Base-by-base conservation (phyloP, 805 yeast genomes). In the Ogataea methylovora region DNA sequence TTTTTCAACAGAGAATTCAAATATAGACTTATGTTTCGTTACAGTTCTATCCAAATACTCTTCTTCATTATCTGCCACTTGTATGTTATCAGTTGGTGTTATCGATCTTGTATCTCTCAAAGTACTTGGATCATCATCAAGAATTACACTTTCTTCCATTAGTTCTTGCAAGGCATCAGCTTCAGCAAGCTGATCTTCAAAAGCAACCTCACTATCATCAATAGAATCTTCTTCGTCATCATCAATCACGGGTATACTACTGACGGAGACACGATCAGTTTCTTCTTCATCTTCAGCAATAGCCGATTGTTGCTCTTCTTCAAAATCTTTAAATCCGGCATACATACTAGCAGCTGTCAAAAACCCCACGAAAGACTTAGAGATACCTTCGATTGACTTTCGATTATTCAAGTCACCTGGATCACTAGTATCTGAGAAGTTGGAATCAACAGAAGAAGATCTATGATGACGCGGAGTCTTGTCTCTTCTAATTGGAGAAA, bases 291-390 rank as follows among this genome's bases (percentile, higher is more conserved):
- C 22, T 25, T 33, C 41, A 12, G 44, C 54, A n/a, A 36, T 44
- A 13, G 42, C 53, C 13, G 38, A 30, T 11, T 49, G 59, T 10
- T 53, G 60, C 21, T 58, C 58, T 20, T 49, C 62, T 30, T 50
- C 58, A 20, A 52, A 40, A 29, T 54, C 57, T 33, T 54, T 53
- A 38, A 57, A 54, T 11, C 64, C 66, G 6, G 73, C 66, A 46
- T 68, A 71, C 38, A 72, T 65, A 41, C 76, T 70, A 0, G 81
- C 77, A 0, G 80, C 68, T 0, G 82, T 73, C 36, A 76, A 56
- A 33, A 73, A 48, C 0, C 74, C 70, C 3, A 72, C 76, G 43
- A 76, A 65, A 28, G 76, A 70, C 43, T 64, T 65, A 13, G 76
- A 70, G 53, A 69, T 66, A 28, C 63, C 66, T 11, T 62, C 60